Evolutionary conservation across 495 filamentous ascomycete species (phyloP).

Genomic region (Aspergillus ostianus): DNA sequence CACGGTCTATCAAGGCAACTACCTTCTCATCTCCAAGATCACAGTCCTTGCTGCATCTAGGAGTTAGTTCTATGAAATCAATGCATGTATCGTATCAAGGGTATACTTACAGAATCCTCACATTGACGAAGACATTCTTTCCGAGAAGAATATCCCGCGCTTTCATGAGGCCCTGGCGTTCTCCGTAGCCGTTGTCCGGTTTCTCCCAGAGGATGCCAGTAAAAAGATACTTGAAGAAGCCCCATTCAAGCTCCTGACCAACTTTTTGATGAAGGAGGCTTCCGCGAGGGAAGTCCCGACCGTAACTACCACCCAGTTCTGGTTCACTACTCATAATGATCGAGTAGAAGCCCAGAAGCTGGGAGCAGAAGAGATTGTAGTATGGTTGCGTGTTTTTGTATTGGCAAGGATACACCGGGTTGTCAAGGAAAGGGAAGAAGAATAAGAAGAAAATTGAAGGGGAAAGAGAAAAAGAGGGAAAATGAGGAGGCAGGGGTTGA

Average conservation of each 20-base stretch:
- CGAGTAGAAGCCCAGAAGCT: background rate
- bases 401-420: background rate
- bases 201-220: background rate
- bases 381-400: background rate
- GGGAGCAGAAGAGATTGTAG: background rate
- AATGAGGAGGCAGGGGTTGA: background rate
- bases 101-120: background rate
- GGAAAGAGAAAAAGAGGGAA: background rate
- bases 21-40: background rate
- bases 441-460: background rate
- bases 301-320: background rate
- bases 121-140: background rate
- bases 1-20: background rate
- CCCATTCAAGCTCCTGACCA: background rate
- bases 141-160: background rate
- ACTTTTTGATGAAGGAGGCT: background rate
- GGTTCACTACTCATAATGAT: background rate
- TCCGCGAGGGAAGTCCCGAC: background rate
- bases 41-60: background rate
- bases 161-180: background rate
- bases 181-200: background rate
- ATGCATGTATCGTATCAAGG: background rate
- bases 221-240: background rate
- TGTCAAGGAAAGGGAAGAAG: background rate
- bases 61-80: background rate